A percentile compares a stretch with the other conserved stretches of the same genome.
Conservation (phyloP, 495 filamentous ascomycete species). For the Evernia prunastri region DNA sequence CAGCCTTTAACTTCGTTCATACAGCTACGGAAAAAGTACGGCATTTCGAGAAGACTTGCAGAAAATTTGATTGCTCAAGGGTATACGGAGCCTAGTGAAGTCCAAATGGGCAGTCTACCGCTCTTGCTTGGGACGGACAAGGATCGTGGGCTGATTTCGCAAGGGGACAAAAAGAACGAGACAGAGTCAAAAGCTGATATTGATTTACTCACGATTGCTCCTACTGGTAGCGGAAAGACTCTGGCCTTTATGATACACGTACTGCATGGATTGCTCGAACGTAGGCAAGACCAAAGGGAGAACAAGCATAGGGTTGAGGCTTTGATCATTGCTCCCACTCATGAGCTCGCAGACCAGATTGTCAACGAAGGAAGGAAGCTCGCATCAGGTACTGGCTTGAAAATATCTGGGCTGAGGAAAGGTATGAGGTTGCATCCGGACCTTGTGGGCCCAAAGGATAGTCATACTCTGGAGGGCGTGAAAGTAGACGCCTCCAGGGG, state of each 20-base stretch:
- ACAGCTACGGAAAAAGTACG: conserved; percentile 62
- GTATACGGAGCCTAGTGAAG: conserved; percentile 82
- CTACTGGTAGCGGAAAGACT: conserved; percentile 97
- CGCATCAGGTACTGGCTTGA: conserved; percentile 67
- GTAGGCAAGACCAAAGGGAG: conserved; percentile 41
- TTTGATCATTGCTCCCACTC: conserved; percentile 81
- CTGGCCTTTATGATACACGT: conserved; percentile 84
- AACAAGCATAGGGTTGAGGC: conserved; percentile 50
- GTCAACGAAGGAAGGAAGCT: conserved; percentile 86
- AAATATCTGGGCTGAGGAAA: conserved; percentile 76
- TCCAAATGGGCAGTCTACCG: conserved; percentile 82
- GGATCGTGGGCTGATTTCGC: conserved; percentile 16
- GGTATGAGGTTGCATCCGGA: conserved; percentile 57
- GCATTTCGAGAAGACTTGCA: conserved; percentile 60
- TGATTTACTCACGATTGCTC: conserved; percentile 81
- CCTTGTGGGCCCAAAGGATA: conserved; percentile 30
- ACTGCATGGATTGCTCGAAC: conserved; percentile 62
- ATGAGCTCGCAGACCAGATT: conserved; percentile 87
- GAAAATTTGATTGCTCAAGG: conserved; percentile 79
- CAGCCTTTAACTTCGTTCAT: conserved; percentile 73
- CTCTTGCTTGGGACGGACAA: conserved; percentile 51
- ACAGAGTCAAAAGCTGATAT: conserved; percentile 18
- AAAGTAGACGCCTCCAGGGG: conserved; percentile 34
- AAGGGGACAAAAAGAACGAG: conserved; percentile 10
- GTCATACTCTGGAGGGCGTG: conserved; percentile 37